phyloP scores from a whole-genome alignment of 495 filamentous ascomycete genomes.

The Penicillium bovifimosum region DNA sequence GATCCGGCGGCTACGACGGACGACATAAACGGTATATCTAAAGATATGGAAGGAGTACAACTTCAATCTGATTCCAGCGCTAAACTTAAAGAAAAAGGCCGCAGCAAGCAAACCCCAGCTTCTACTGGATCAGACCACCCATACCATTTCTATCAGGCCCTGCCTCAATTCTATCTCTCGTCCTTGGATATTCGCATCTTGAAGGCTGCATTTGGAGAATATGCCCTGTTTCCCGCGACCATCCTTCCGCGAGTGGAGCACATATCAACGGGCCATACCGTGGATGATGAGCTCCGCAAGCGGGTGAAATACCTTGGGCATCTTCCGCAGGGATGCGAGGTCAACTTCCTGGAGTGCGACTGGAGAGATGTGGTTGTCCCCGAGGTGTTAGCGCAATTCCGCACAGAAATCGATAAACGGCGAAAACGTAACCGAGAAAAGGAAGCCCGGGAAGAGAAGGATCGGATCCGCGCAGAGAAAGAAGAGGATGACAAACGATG shows the following conservation, averaged over 20 bases:
- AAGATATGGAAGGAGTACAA: slow-evolving; percentile 25
- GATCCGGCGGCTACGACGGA: slow-evolving; percentile 15
- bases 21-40: slow-evolving; percentile 24
- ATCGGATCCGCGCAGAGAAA: slow-evolving; percentile 79
- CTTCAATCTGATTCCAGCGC: slow-evolving; percentile 13
- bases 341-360: slow-evolving; percentile 92
- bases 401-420: slow-evolving; percentile 68
- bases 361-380: slow-evolving; percentile 85
- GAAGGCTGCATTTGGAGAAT: slow-evolving; percentile 81
- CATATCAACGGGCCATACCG: slow-evolving; percentile 82
- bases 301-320: slow-evolving; percentile 87
- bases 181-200: slow-evolving; percentile 93
- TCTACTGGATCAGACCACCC: slow-evolving; percentile 35
- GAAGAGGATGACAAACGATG: slow-evolving; percentile 64
- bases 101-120: slow-evolving; percentile 24
- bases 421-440: slow-evolving; percentile 81
- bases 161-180: slow-evolving; percentile 88
- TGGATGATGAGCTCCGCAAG: slow-evolving; percentile 84
- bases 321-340: slow-evolving; percentile 86
- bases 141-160: slow-evolving; percentile 84
- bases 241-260: slow-evolving; percentile 88
- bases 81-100: slow-evolving; percentile 22
- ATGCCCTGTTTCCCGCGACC: slow-evolving; percentile 77
- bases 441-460: slow-evolving; percentile 83
- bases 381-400: slow-evolving; percentile 69